Evolutionary conservation across 768 basidiomycete species (phyloP), one percentile per base, ranked within the genome.

Genomic region (Pleurotus cornucopiae): DNA sequence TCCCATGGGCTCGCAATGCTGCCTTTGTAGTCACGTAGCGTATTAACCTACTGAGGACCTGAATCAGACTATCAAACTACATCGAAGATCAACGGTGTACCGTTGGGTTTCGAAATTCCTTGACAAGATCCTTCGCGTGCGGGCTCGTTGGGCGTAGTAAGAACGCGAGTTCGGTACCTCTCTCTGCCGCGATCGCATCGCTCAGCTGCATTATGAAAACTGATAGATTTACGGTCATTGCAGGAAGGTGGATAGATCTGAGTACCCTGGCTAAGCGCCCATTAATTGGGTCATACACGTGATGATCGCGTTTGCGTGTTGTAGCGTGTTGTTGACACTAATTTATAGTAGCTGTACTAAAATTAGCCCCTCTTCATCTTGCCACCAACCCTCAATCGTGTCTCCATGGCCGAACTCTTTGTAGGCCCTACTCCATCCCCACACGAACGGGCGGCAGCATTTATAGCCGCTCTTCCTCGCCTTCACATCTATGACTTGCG

Each of bases 1-100:
- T 91, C 90, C 90, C 91, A 94, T 5, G 92, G 92, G 46, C 69
- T 72, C 55, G 81, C 77, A 65, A 93, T 81, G 54, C 78, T 79
- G 7, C 83, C 87, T 62, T 84, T 77, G 63, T 86, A 89, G 37
- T 62, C 64, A 40, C 68, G 69, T 53, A 82, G 65, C 13, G 70
- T 69, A 20, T 65, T 63, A 34, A 72, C 71, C 77, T 79, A 62
- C 43, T 52, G 25, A 45, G 43, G 45, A 52, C 56, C 56, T 11
- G 30, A 26, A 58, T 59, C 49, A 60, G 55, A 52, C 58, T 21
- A 34, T 34, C 30, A 34, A 34, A 11, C 30, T 34, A 34, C 30
- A 3, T 9, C 9, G 30, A 34, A 7, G 9, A 34, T 34, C 30
- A 11, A 34, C 30, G 30, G 49, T 16, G 57, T 61, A 77, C 77